These are phyloP conservation scores for Solanum okadae DNA, from an alignment of 257 asterid genomes.

Conservation along the genomic window DNA sequence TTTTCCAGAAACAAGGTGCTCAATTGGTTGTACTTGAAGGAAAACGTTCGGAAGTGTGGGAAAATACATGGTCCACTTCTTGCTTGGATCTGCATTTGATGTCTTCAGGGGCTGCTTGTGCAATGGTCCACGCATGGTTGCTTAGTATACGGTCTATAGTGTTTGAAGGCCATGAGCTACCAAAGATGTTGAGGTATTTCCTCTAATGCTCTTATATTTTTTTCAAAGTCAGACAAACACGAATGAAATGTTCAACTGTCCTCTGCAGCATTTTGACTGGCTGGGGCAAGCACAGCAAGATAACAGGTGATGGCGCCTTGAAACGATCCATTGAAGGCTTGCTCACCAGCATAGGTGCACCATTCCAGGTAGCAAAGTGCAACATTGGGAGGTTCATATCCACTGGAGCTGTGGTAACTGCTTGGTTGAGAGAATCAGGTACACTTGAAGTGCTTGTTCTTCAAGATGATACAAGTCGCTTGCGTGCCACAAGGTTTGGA, in stretches of 20 bases:
- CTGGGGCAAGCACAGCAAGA: slow-evolving; percentile 99
- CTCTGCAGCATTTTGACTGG: slow-evolving; percentile 79
- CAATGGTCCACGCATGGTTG: slow-evolving; percentile 95
- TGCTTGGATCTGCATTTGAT: slow-evolving; percentile 90
- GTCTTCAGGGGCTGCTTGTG: slow-evolving; percentile 96
- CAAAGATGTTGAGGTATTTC: slow-evolving; percentile 54
- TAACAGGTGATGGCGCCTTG: slow-evolving; percentile 75
- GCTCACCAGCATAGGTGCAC: slow-evolving; percentile 76
- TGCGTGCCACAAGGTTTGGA: slow-evolving; percentile 18
- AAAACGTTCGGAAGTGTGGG: slow-evolving; percentile 82
- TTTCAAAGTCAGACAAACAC: background rate
- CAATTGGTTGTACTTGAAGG: slow-evolving; percentile 90
- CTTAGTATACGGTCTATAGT: slow-evolving; percentile 62
- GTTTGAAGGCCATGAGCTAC: slow-evolving; percentile 79
- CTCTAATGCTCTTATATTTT: background rate
- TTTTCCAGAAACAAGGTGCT: slow-evolving; percentile 67
- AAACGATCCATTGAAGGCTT: slow-evolving; percentile 72
- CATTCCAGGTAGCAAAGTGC: slow-evolving; percentile 65
- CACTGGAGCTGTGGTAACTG: slow-evolving; percentile 60
- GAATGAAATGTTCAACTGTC: background rate
- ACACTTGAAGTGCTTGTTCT: slow-evolving; percentile 68
- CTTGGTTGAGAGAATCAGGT: slow-evolving; percentile 89
- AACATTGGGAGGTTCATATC: slow-evolving; percentile 83
- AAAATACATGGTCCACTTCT: slow-evolving; percentile 61
- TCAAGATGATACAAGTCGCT: slow-evolving; percentile 46